phyloP scores from a whole-genome alignment of 2,329 filamentous ascomycete genomes.

The Drechslerella coelobrocha region DNA sequence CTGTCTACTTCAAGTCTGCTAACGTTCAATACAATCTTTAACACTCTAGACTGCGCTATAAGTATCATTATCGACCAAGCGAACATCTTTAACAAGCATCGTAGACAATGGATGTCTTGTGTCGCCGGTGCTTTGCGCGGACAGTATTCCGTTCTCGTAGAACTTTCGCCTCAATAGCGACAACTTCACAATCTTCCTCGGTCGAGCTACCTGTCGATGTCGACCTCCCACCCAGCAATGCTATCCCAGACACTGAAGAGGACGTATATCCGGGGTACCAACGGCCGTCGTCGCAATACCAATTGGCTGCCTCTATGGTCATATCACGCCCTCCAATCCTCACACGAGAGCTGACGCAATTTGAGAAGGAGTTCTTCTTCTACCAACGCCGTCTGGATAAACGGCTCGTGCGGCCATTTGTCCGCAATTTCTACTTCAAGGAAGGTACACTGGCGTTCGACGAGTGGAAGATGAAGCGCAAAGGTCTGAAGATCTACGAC shows the following conservation, averaged over 20 bases:
- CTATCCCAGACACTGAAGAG: neutral
- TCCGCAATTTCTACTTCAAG: slow-evolving; percentile 93
- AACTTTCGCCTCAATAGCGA: slow-evolving; percentile 42
- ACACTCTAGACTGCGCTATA: neutral
- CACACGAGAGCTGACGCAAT: slow-evolving; percentile 80
- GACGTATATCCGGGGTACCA: slow-evolving; percentile 25
- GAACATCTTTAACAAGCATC: slow-evolving; percentile 9
- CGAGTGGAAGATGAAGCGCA: slow-evolving; percentile 74
- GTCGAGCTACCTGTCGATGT: neutral
- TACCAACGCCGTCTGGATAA: slow-evolving; percentile 98
- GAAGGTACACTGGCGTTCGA: slow-evolving; percentile 80
- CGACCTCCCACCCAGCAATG: slow-evolving; percentile 2
- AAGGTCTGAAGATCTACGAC: slow-evolving; percentile 51
- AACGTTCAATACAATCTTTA: neutral
- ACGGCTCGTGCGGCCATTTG: slow-evolving; percentile 84
- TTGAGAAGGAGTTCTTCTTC: slow-evolving; percentile 92
- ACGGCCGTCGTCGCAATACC: slow-evolving; percentile 58
- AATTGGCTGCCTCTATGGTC: slow-evolving; percentile 72
- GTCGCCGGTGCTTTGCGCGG: slow-evolving; percentile 47
- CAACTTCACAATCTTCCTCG: slow-evolving; percentile 4
- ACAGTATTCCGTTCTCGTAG: slow-evolving; percentile 35
- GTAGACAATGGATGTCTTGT: slow-evolving; percentile 34
- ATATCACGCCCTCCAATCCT: slow-evolving; percentile 87
- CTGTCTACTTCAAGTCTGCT: neutral
- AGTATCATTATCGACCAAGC: slow-evolving; percentile 2